Evolutionary conservation across 495 filamentous ascomycete species (phyloP).

Genomic region (Aspergillus taichungensis): DNA sequence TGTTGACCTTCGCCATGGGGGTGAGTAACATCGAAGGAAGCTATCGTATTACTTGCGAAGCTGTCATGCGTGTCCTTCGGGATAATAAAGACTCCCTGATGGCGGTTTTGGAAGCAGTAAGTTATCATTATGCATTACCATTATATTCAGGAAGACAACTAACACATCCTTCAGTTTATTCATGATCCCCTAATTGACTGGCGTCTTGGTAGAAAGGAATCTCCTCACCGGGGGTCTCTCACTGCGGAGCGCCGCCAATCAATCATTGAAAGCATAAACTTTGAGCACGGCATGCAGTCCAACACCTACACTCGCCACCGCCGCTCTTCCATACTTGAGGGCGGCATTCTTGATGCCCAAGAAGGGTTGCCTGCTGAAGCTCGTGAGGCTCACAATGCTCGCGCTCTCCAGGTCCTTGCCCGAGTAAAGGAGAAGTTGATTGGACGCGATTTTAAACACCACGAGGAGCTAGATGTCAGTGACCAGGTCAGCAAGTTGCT

Average conservation of each 20-base stretch:
- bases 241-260: conserved; percentile 69
- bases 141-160: conserved; percentile 9
- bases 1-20: conserved; percentile 99
- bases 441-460: conserved; percentile 52
- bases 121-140: conserved; percentile 22
- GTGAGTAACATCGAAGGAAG: conserved; percentile 98
- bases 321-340: conserved; percentile 42
- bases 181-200: conserved; percentile 97
- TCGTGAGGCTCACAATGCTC: conserved; percentile 81
- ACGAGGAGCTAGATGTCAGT: conserved; percentile 72
- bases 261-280: conserved; percentile 58
- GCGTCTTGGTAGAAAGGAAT: conserved; percentile 82
- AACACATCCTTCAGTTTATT: conserved; percentile 59
- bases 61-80: conserved; percentile 92
- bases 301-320: conserved; percentile 40
- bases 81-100: conserved; percentile 97
- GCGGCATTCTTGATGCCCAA: conserved; percentile 39
- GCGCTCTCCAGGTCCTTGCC: conserved; percentile 83
- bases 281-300: conserved; percentile 35
- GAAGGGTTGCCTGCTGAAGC: conserved; percentile 44
- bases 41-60: conserved; percentile 94
- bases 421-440: conserved; percentile 93
- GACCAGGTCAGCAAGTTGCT: conserved; percentile 90
- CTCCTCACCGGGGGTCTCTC: conserved; percentile 69
- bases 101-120: conserved; percentile 95